Conservation (phyloP, 371 early-diverging fungal species). For the Polyrhizophydium stewartii region DNA sequence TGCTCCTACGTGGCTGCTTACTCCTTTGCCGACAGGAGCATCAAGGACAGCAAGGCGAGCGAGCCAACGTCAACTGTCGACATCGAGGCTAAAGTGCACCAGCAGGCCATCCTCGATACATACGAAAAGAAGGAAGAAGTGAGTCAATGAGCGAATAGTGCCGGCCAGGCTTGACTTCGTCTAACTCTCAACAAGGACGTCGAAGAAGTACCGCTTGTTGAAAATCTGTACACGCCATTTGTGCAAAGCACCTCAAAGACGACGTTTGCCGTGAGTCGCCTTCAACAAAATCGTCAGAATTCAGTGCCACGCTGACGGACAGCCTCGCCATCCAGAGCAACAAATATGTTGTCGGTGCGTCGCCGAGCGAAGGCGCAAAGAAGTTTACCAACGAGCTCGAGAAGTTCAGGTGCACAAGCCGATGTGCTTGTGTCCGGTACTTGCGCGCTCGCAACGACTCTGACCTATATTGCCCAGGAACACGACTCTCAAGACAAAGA, state of each 20-base stretch:
- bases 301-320: neutral
- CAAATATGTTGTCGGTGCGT: conserved; percentile 22
- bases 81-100: conserved; percentile 12
- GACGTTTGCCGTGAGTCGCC: conserved; percentile 33
- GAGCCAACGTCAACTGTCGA: conserved; percentile 3
- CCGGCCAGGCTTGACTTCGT: neutral
- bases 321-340: conserved; percentile 20
- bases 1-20: too few relatives aligned
- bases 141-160: neutral
- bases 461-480: neutral
- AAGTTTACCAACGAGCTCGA: conserved; percentile 16
- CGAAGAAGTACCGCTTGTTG: conserved; percentile 16
- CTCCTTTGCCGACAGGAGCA: too few relatives aligned
- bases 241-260: conserved; percentile 24
- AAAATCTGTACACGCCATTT: conserved; percentile 35
- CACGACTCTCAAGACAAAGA: neutral
- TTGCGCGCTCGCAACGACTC: neutral
- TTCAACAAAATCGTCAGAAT: neutral
- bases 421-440: too few relatives aligned
- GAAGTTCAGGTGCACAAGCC: conserved; percentile 18
- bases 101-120: conserved; percentile 19
- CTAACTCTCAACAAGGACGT: neutral
- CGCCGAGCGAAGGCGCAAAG: conserved; percentile 1
- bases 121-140: conserved; percentile 30
- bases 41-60: neutral